phyloP scores from a whole-genome alignment of 768 basidiomycete genomes.

The Porphyrellus cyaneotinctus region DNA sequence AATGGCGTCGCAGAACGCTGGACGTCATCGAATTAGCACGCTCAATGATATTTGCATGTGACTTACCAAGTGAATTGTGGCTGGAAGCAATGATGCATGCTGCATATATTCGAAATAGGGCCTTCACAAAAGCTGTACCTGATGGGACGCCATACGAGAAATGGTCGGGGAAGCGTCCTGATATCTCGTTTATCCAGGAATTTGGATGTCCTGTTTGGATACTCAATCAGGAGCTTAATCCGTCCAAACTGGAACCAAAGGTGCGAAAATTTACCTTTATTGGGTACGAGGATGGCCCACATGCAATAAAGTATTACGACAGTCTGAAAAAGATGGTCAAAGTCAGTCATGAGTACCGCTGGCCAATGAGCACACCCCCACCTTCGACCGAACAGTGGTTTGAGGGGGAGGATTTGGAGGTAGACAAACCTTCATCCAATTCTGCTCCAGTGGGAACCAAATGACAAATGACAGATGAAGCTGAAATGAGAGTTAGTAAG shows the following conservation, averaged over 20 bases:
- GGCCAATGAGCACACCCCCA: no score
- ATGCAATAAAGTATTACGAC: neutral
- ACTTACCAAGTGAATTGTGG: constrained; percentile 25
- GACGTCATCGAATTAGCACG: constrained; percentile 28
- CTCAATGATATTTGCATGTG: constrained; percentile 29
- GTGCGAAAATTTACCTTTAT: no score
- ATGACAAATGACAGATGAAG: no score
- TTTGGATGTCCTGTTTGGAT: neutral
- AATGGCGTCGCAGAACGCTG: constrained; percentile 37
- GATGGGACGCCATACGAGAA: neutral
- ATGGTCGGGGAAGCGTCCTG: neutral
- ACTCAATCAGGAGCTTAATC: no score
- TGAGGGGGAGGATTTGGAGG: no score
- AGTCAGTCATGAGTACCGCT: neutral
- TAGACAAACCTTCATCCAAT: no score
- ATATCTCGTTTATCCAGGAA: neutral
- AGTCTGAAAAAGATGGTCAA: neutral
- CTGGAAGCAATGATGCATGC: constrained; percentile 28
- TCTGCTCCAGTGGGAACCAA: no score
- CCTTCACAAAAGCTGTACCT: neutral
- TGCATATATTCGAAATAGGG: neutral
- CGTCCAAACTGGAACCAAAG: no score
- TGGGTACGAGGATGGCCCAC: neutral
- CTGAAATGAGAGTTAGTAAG: no score
- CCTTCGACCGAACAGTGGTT: no score